Base-by-base conservation (phyloP, 179 eudicot species). In the Silene coronaria region DNA sequence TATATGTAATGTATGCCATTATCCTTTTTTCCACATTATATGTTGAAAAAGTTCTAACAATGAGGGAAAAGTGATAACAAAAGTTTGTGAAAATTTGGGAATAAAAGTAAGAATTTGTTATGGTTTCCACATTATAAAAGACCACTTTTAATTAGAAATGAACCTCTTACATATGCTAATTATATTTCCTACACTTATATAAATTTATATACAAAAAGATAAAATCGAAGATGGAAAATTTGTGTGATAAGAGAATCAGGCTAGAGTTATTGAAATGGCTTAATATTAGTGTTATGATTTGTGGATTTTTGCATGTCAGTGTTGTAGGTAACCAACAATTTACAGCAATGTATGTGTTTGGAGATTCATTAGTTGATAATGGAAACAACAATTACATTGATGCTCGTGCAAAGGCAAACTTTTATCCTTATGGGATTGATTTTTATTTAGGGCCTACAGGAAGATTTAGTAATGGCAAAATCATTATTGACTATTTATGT, bases 371-470 rank as follows among this genome's bases (percentile, higher is more conserved):
- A 45, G 90, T 92, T 26, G 99, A 95, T 74, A 82, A 82, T 64
- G 99, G 99, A 67, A 95, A 95, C 62, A 95, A 92, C 88, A 92
- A 95, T 73, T 89, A 67, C 84, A 78, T 92, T 23, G 83, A 80
- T 70, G 82, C 97, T 22, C 73, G 81, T 26, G 99, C 97, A 0
- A 95, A 86, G 69, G 84, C 99, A 3, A 91, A 95, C 69, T 92
- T 87, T 74, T 83, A 70, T 38, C 99, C 99, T 10, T 95, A 95
- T 53, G 99, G 97, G 6, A 19, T 80, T 38, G 97, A 95, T 80
- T 86, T 72, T 69, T 22, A 22, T 57, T 60, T 79, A 38, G 93
- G 93, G 6, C 90, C 99, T 23, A 82, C 97, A 0, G 96, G 97
- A 28, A 82, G 92, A 78, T 95, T 95, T 70, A 85, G 79, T 58